Evolutionary conservation across 169 alveolate genomes (phyloP), one percentile per base, ranked within the genome.

Genomic region (Plasmodium relictum): DNA sequence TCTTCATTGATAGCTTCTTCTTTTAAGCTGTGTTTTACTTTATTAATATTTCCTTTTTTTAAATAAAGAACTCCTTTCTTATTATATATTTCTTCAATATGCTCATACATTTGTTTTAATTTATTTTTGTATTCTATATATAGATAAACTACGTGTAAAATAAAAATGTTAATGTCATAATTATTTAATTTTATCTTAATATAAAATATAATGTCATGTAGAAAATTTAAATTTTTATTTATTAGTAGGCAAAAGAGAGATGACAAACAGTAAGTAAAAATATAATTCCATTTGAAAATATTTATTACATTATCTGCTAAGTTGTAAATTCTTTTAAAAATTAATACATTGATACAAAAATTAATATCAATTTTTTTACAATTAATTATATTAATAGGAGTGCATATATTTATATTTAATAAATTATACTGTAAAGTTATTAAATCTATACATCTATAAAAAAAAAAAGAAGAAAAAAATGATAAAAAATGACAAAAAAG

Each of bases 251-350:
- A 61, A 48, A 76, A 76, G 3, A 76, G 39, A 62, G 70, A 76
- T 20, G 89, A 74, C 44, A 80, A 44, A 44, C 90, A 80, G 24
- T 80, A 80, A 31, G 90, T 80, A 56, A 80, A 80, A 70, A 70
- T 80, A 59, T 80, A 80, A 6, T 80, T 24, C 68, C 48, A 68
- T 5, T 52, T 62, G 24, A 37, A 80, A 6, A 80, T 18, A 20
- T 80, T 80, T 20, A 80, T 80, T 6, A 80, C 50, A 9, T 80
- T 80, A 16, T 65, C 90, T 12, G 80, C 80, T 3, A 68, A 62
- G 44, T 48, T 54, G 14, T 83, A 83, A 24, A 54, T 58, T 41
- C 52, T 83, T 20, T 83, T 83, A 18, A 24, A 83, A 52, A 83
- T 41, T 56, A 83, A 83, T n/a, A 68, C 39, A 9, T 68, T 50